These are phyloP conservation scores for Trichoderma aggressivum DNA, from an alignment of 2,329 filamentous ascomycete genomes.

Conservation along the genomic window DNA sequence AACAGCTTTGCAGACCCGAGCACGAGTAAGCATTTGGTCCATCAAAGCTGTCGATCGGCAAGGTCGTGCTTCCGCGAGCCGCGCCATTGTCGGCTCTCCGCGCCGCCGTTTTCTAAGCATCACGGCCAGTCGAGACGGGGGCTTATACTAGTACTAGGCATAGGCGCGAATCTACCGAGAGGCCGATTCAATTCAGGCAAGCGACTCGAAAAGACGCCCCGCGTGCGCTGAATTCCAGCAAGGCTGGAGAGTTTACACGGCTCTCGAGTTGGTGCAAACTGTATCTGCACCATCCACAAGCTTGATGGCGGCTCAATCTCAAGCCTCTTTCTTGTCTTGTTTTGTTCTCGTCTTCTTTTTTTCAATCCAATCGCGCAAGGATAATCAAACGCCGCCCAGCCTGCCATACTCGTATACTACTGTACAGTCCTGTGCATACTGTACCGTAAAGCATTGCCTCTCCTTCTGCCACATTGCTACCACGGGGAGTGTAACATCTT, in stretches of 20 bases:
- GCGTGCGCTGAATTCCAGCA: neutral
- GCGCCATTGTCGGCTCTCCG: slow-evolving; percentile 2
- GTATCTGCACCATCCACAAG: neutral
- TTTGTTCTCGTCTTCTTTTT: neutral
- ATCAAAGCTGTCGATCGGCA: slow-evolving; percentile 1
- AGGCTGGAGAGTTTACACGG: neutral
- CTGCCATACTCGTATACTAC: neutral
- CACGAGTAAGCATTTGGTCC: neutral
- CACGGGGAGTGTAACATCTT: neutral
- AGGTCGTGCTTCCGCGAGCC: slow-evolving; percentile 1
- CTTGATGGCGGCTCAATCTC: neutral
- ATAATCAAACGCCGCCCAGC: neutral
- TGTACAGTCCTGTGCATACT: neutral
- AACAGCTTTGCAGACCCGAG: neutral
- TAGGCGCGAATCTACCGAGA: neutral
- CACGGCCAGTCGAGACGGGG: neutral
- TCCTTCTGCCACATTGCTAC: neutral
- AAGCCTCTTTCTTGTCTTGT: neutral
- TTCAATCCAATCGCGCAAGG: neutral
- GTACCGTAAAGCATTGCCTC: neutral
- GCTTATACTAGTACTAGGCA: too few species aligned
- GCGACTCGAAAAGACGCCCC: neutral
- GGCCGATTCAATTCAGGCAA: neutral
- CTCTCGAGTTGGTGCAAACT: neutral
- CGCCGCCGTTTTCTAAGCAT: slow-evolving; percentile 8